Conservation (phyloP, 2,329 filamentous ascomycete species). For the Aspergillus sergii region DNA sequence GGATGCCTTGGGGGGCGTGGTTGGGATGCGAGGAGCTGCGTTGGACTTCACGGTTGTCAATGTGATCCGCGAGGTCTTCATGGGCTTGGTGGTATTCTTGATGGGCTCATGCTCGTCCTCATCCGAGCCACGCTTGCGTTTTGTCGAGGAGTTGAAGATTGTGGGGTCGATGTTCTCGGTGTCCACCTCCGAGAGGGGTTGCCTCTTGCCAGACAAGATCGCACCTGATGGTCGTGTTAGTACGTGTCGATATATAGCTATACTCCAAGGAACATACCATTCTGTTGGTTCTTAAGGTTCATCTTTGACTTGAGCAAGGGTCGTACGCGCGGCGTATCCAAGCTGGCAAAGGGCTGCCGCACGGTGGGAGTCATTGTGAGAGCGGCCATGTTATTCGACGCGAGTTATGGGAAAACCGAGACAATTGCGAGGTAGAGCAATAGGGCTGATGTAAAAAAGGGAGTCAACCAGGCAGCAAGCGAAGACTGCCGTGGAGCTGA, state of each 20-base stretch:
- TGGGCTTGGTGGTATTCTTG: constrained; percentile 50
- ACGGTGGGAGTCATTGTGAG: constrained; percentile 38
- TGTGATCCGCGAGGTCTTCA: constrained; percentile 49
- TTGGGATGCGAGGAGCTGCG: constrained; percentile 19
- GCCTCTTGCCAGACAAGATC: constrained; percentile 19
- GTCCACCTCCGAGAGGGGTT: constrained; percentile 40
- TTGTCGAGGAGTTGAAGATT: constrained; percentile 52
- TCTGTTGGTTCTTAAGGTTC: constrained; percentile 37
- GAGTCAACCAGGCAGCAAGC: constrained; percentile 5
- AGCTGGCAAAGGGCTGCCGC: constrained; percentile 39
- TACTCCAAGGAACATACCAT: constrained; percentile 26
- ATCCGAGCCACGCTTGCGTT: constrained; percentile 42
- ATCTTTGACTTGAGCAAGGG: constrained; percentile 33
- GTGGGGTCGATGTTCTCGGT: constrained; percentile 63
- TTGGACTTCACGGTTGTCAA: constrained; percentile 31
- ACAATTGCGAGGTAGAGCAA: neutral
- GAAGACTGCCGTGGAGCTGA: neutral
- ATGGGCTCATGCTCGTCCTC: constrained; percentile 33
- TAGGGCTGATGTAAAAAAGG: neutral
- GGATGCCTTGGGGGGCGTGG: constrained; percentile 29
- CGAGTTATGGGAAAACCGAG: constrained; percentile 4
- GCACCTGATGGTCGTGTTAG: constrained; percentile 19
- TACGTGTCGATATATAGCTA: neutral
- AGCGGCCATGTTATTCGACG: constrained; percentile 31
- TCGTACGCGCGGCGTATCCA: constrained; percentile 36